Conservation (phyloP, 371 early-diverging fungal genomes). For the Coemansia sp. region DNA sequence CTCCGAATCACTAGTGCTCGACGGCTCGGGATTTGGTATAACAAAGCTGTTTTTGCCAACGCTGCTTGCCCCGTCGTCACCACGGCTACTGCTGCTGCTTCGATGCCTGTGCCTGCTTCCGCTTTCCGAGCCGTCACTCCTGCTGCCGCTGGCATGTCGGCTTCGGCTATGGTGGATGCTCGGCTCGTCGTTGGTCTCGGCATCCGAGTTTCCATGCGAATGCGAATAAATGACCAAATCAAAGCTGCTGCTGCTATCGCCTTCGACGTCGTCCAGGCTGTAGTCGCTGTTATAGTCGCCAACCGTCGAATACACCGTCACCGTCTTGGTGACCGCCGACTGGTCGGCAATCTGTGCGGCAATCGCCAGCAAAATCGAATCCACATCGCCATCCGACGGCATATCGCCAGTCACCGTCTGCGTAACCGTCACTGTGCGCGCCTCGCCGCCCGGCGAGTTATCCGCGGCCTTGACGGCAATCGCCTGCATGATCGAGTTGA, state of each 20-base stretch:
- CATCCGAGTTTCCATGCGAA: background rate
- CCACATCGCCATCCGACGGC: constrained; percentile 1
- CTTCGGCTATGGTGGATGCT: too few species aligned
- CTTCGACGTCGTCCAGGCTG: too few species aligned
- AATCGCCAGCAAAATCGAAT: constrained; percentile 2
- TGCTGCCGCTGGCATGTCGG: too few species aligned
- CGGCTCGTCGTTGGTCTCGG: background rate
- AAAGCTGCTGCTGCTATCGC: background rate
- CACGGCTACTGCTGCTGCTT: too few species aligned
- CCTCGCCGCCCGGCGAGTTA: too few species aligned
- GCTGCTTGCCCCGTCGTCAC: background rate
- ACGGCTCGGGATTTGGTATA: background rate
- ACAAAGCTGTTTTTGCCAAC: background rate
- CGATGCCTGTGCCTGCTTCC: too few species aligned
- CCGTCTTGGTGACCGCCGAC: background rate
- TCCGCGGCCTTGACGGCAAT: constrained; percentile 7
- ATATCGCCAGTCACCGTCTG: background rate
- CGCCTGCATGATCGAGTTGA: constrained; percentile 6
- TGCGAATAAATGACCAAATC: background rate
- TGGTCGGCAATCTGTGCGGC: background rate
- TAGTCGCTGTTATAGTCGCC: background rate
- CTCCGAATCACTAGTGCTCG: background rate
- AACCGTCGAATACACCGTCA: background rate
- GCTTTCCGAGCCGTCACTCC: too few species aligned
- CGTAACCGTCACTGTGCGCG: background rate